Evolutionary conservation across 257 asterid species (phyloP).

Genomic region (Solanum pinnatisectum): DNA sequence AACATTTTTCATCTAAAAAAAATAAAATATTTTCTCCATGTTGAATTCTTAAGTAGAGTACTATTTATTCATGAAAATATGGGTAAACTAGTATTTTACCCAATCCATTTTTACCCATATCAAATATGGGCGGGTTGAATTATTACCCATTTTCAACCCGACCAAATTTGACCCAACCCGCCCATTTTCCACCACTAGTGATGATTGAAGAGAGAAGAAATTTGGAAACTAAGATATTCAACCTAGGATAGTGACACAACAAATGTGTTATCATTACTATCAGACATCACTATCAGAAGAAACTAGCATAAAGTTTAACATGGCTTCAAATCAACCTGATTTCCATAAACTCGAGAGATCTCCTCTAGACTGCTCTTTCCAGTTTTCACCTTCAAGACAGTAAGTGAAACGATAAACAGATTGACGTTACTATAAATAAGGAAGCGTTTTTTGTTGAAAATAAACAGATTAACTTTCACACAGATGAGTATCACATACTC

Average conservation of each 20-base stretch:
- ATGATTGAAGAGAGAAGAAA: background rate
- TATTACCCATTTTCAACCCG: no score
- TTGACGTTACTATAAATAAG: background rate
- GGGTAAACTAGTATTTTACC: no score
- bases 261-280: background rate
- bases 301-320: background rate
- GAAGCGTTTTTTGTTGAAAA: background rate
- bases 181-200: background rate
- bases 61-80: no score
- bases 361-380: constrained; percentile 94
- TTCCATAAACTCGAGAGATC: constrained; percentile 88
- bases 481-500: constrained; percentile 29
- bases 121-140: no score
- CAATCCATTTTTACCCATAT: no score
- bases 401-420: background rate
- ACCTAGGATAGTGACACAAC: background rate
- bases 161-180: no score
- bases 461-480: background rate
- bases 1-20: no score
- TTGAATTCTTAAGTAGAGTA: no score
- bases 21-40: no score
- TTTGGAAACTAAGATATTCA: background rate
- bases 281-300: background rate
- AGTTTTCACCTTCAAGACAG: constrained; percentile 52
- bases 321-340: constrained; percentile 42